phyloP scores from a whole-genome alignment of 306 rosid genomes.

The Aeschynomene evenia region DNA sequence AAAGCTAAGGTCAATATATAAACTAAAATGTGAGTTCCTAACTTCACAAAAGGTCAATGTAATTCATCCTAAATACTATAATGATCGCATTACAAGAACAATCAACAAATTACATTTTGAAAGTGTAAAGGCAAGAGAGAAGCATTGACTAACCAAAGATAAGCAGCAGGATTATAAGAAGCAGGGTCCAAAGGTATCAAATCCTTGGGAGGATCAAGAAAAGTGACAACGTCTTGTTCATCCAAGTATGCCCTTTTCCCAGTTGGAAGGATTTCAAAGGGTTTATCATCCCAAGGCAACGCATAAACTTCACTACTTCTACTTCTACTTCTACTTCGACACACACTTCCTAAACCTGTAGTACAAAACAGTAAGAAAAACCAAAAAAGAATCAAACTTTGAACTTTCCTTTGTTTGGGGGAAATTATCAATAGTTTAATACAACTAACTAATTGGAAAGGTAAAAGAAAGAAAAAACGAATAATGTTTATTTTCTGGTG shows the following conservation, averaged over 20 bases:
- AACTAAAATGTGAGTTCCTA: too few species aligned
- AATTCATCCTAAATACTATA: neutral
- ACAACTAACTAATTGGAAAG: neutral
- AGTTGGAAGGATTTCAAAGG: constrained; percentile 57
- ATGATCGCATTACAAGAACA: neutral
- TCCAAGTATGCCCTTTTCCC: constrained; percentile 64
- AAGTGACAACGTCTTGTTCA: constrained; percentile 71
- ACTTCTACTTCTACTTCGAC: constrained; percentile 9
- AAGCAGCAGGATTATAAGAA: constrained; percentile 84
- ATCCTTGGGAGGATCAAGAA: constrained; percentile 79
- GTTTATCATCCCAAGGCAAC: constrained; percentile 72
- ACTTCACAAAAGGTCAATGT: too few species aligned
- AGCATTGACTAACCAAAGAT: constrained; percentile 59
- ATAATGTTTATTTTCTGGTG: neutral
- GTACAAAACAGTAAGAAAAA: neutral
- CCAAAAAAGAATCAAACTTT: neutral
- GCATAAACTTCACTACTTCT: constrained; percentile 30
- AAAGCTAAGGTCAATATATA: too few species aligned
- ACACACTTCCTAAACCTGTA: constrained; percentile 38
- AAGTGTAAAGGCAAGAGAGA: neutral
- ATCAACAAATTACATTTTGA: neutral
- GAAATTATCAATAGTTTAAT: too few species aligned
- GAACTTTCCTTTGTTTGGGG: neutral
- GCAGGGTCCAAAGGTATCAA: constrained; percentile 64
- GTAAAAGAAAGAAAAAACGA: neutral